Percentiles rank a stretch among this genome's conserved stretches.
phyloP scores from a whole-genome alignment of 2,329 filamentous ascomycete species.

The Colletotrichum caudatum region DNA sequence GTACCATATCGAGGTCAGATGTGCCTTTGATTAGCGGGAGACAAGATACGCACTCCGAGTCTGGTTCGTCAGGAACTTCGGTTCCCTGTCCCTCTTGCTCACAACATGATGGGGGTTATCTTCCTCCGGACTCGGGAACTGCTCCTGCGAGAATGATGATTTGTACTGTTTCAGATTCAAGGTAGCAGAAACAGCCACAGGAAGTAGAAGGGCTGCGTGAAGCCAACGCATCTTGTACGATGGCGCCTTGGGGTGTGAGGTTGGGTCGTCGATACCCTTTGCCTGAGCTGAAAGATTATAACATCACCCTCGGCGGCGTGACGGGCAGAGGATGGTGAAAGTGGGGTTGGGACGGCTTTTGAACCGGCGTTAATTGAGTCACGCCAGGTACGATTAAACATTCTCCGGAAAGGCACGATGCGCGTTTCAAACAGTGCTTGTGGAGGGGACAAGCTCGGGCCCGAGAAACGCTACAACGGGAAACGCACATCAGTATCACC shows the following conservation, averaged over 20 bases:
- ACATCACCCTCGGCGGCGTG: slow-evolving; percentile 11
- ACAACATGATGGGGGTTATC: neutral
- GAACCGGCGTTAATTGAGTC: slow-evolving; percentile 8
- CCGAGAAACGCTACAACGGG: slow-evolving; percentile 1
- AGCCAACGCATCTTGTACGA: slow-evolving; percentile 30
- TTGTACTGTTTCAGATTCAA: slow-evolving; percentile 39
- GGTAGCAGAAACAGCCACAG: slow-evolving; percentile 29
- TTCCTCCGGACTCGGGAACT: slow-evolving; percentile 3
- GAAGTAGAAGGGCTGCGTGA: slow-evolving; percentile 3
- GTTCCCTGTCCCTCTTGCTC: slow-evolving; percentile 40
- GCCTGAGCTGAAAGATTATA: slow-evolving; percentile 6
- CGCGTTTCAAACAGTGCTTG: slow-evolving; percentile 37
- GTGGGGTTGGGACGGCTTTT: neutral
- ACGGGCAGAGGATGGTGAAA: no score
- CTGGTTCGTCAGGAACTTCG: slow-evolving; percentile 45
- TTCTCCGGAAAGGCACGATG: slow-evolving; percentile 33
- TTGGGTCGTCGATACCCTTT: slow-evolving; percentile 15
- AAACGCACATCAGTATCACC: slow-evolving; percentile 34
- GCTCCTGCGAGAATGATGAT: slow-evolving; percentile 5
- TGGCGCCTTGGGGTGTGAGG: neutral
- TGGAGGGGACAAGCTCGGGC: slow-evolving; percentile 36
- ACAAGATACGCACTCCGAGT: slow-evolving; percentile 19
- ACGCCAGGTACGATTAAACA: slow-evolving; percentile 14
- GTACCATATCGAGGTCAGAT: slow-evolving; percentile 14
- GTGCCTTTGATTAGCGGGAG: fast-evolving